Base-by-base conservation (phyloP, 305 asterid genomes). In the Ruellia speciosa region DNA sequence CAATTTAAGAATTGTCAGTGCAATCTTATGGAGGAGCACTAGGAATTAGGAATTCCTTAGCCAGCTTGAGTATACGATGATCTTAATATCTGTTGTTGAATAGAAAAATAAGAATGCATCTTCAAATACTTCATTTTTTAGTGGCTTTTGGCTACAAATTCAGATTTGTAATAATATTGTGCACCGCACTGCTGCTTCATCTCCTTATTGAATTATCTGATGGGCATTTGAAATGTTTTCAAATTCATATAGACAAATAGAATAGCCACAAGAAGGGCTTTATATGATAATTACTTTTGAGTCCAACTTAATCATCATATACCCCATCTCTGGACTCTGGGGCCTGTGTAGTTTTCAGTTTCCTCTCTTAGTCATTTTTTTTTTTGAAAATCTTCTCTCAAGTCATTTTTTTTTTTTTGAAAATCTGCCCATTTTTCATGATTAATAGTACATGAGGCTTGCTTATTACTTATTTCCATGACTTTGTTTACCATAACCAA, bases 401-500 rank as follows among this genome's bases (percentile, higher is more conserved):
- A n/a, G n/a, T n/a, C n/a, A n/a, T n/a, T n/a, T n/a, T n/a, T n/a
- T n/a, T n/a, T n/a, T n/a, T n/a, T 53, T 37, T 37, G 41, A 7
- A 54, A 52, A 55, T 61, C 43, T 34, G 16, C 64, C 8, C 35
- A 55, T 18, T 17, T 65, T 60, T 31, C 60, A 15, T 50, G 59
- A 49, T 46, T 62, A 16, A 57, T 17, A 11, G 40, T 51, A 58
- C 46, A 20, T 15, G 40, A 20, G 48, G 41, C 41, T 7, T 37
- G 49, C 59, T 59, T n/a, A n/a, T n/a, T n/a, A n/a, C n/a, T n/a
- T 52, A 28, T 24, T 55, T 64, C 50, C 52, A 48, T 45, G 11
- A 33, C 40, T 17, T 53, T 39, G 46, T 60, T 56, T 59, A 39
- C 51, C 19, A 56, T 68, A 20, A 17, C 2, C 41, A 37, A 18